These are phyloP conservation scores for Leccinum disarticulatum DNA, from an alignment of 768 basidiomycete genomes.

Conservation along the genomic window DNA sequence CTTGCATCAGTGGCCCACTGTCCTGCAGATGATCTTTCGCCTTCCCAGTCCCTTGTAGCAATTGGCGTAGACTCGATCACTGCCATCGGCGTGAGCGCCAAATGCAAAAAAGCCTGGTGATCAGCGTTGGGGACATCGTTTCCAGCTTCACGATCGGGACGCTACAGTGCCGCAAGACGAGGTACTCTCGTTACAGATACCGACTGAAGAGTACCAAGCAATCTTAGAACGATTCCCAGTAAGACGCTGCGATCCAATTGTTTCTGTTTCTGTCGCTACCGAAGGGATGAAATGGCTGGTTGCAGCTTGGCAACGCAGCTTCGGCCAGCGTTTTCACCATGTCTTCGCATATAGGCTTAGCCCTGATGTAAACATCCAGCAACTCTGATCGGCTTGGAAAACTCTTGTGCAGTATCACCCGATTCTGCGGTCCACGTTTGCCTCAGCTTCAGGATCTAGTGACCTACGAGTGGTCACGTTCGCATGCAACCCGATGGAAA, in stretches of 20 bases:
- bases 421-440: conserved; percentile 45
- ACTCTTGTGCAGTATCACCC: conserved; percentile 36
- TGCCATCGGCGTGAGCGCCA: conserved; percentile 44
- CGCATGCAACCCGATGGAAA: conserved; percentile 11
- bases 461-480: conserved; percentile 29
- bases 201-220: conserved; percentile 13
- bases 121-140: conserved; percentile 39
- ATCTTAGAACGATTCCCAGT: conserved; percentile 18
- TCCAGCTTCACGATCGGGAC: no score
- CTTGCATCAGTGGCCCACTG: conserved; percentile 26
- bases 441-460: conserved; percentile 15
- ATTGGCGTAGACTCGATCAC: conserved; percentile 52
- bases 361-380: conserved; percentile 26
- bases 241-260: conserved; percentile 11
- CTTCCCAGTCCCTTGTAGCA: conserved; percentile 37
- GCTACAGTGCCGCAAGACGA: neutral
- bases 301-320: conserved; percentile 45
- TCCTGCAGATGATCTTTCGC: conserved; percentile 30
- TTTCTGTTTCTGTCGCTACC: conserved; percentile 22
- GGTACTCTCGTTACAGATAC: neutral
- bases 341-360: conserved; percentile 42
- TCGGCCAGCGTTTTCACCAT: conserved; percentile 42
- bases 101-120: conserved; percentile 35
- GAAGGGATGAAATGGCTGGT: conserved; percentile 39
- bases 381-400: conserved; percentile 38